Evolutionary conservation across 2,329 filamentous ascomycete genomes (phyloP).

Genomic region (Beauveria bassiana): DNA sequence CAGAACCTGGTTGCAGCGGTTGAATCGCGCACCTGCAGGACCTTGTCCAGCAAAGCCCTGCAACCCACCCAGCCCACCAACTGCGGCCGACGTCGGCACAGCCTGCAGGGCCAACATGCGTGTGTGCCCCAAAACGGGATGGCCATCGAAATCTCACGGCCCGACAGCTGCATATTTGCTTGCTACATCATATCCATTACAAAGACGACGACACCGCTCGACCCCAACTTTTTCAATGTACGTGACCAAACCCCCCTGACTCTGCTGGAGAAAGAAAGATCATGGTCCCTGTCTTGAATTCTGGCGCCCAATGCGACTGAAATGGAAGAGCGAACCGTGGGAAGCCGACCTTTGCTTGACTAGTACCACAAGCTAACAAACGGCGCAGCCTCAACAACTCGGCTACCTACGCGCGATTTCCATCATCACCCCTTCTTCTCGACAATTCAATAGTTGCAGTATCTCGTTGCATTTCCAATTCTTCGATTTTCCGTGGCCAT

Average conservation of each 20-base stretch:
- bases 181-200: neutral
- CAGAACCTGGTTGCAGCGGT: neutral
- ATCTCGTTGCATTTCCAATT: neutral
- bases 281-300: neutral
- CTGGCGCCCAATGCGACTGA: neutral
- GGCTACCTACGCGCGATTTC: neutral
- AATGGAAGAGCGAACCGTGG: neutral
- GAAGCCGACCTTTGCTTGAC: slow-evolving; percentile 1
- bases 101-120: neutral
- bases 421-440: neutral
- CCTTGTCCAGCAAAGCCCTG: neutral
- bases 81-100: slow-evolving; percentile 11
- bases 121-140: neutral
- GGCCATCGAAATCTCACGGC: neutral
- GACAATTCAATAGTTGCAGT: neutral
- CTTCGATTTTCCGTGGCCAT: slow-evolving; percentile 1
- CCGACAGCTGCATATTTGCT: neutral
- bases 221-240: neutral
- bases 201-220: neutral
- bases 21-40: neutral
- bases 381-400: neutral
- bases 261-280: neutral
- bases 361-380: slow-evolving; percentile 1
- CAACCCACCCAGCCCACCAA: neutral
- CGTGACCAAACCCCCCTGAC: neutral